Base-by-base conservation (phyloP, 495 filamentous ascomycete genomes). In the Ramalina intermedia region DNA sequence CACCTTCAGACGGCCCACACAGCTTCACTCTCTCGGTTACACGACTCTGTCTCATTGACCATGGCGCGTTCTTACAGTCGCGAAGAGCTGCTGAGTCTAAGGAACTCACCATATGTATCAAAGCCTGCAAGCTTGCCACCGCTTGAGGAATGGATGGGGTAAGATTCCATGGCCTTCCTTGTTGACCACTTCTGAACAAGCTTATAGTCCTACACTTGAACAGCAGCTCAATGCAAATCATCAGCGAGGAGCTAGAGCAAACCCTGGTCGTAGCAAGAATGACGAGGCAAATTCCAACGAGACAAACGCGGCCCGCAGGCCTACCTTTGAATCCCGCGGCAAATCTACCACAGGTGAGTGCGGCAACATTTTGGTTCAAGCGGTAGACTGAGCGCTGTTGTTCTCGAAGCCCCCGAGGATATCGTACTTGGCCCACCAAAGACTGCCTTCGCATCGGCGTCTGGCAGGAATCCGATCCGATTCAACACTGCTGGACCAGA, bases 101-200 rank as follows among this genome's bases (percentile, higher is more conserved):
- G 81, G 62, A 65, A 81, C 40, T 99, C 91, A 47, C 89, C 88
- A 43, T 74, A 95, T 56, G 87, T 87, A 57, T 66, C 74, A 49
- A 94, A 90, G 59, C 91, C 91, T 33, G 64, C 78, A 42, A 72
- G 71, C 44, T 74, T 99, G 38, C 91, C 91, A 23, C 82, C 88
- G 21, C 78, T 84, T 49, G 88, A 94, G 69, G 88, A 96, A 73
- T 99, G 91, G 91, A 95, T 96, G 87, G 89, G 90, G 87, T 94
- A 75, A 61, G 81, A 47, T 58, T 65, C 43, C 48, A 51, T 49
- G 43, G 35, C 33, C 37, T 39, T 51, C 48, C 36, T 41, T 12
- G 18, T 5, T 13, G 23, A 33, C 14, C 17, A 12, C 14, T 52
- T 48, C 44, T 38, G 59, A 58, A 57, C 63, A 69, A 53, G 65